Percentiles rank a stretch among this genome's conserved stretches.
phyloP scores from a whole-genome alignment of 768 basidiomycete species.

The Amanita rubescens region DNA sequence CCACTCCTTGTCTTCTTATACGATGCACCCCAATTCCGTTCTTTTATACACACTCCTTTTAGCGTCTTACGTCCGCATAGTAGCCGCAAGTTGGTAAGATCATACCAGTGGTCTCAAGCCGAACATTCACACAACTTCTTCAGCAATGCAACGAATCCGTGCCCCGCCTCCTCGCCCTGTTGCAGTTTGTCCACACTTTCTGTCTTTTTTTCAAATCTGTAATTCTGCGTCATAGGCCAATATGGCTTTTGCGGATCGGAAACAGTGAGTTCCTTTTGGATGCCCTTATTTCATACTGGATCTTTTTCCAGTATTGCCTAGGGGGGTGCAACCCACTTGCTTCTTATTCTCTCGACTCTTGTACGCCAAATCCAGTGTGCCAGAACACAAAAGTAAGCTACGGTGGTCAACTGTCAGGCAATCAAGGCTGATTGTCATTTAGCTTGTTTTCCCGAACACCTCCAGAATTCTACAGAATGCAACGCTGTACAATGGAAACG shows the following conservation, averaged over 20 bases:
- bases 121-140: neutral
- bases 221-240: conserved; percentile 29
- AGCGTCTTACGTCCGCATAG: neutral
- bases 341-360: conserved; percentile 58
- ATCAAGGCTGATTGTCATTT: conserved; percentile 1
- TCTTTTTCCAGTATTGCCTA: conserved; percentile 54
- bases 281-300: neutral
- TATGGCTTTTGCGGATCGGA: conserved; percentile 46
- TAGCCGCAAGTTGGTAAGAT: conserved; percentile 1
- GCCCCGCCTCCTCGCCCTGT: conserved; percentile 40
- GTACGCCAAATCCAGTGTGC: conserved; percentile 68
- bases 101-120: neutral
- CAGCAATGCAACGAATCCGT: conserved; percentile 38
- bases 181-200: conserved; percentile 34
- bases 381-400: conserved; percentile 45
- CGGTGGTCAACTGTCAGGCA: neutral
- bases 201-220: neutral
- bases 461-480: conserved; percentile 60
- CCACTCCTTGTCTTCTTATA: neutral
- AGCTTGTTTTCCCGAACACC: conserved; percentile 61
- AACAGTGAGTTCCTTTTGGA: conserved; percentile 24
- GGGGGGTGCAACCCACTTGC: conserved; percentile 82
- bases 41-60: conserved; percentile 2
- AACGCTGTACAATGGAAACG: conserved; percentile 68
- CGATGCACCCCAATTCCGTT: neutral